Evolutionary conservation across 768 basidiomycete species (phyloP).

Genomic region (Kwoniella europaea): DNA sequence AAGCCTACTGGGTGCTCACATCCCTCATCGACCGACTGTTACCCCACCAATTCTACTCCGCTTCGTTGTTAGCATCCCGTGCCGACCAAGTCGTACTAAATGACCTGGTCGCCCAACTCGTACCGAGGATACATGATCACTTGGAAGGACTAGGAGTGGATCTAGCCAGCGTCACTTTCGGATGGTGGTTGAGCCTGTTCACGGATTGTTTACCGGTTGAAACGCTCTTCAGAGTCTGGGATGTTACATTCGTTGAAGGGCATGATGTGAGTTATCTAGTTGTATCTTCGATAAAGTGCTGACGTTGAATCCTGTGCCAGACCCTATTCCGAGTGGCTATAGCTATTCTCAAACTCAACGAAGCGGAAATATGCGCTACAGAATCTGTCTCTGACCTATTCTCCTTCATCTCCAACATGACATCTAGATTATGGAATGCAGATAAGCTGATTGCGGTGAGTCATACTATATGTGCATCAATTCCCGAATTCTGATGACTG

Average conservation of each 20-base stretch:
- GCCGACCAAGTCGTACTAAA: conserved; percentile 89
- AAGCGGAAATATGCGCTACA: conserved; percentile 79
- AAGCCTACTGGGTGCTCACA: conserved; percentile 92
- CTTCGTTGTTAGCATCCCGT: conserved; percentile 85
- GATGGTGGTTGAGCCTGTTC: conserved; percentile 96
- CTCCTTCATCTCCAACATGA: conserved; percentile 83
- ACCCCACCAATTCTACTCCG: conserved; percentile 92
- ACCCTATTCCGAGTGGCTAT: conserved; percentile 72
- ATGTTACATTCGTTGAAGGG: conserved; percentile 90
- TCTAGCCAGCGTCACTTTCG: conserved; percentile 92
- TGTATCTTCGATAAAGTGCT: background rate
- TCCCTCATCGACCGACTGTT: conserved; percentile 87
- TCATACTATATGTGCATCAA: background rate
- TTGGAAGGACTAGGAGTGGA: conserved; percentile 82
- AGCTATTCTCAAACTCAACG: conserved; percentile 80
- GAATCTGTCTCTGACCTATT: conserved; percentile 88
- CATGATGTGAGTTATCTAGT: conserved; percentile 63
- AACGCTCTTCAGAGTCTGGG: conserved; percentile 96
- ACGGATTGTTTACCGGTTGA: conserved; percentile 92
- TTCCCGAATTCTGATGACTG: too few relatives aligned
- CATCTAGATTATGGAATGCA: conserved; percentile 90
- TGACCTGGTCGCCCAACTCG: conserved; percentile 79
- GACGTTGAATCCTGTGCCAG: conserved; percentile 7
- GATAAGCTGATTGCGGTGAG: conserved; percentile 84
- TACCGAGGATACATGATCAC: conserved; percentile 77